Conservation (phyloP, 2,329 filamentous ascomycete species). For the Xylaria sp. region DNA sequence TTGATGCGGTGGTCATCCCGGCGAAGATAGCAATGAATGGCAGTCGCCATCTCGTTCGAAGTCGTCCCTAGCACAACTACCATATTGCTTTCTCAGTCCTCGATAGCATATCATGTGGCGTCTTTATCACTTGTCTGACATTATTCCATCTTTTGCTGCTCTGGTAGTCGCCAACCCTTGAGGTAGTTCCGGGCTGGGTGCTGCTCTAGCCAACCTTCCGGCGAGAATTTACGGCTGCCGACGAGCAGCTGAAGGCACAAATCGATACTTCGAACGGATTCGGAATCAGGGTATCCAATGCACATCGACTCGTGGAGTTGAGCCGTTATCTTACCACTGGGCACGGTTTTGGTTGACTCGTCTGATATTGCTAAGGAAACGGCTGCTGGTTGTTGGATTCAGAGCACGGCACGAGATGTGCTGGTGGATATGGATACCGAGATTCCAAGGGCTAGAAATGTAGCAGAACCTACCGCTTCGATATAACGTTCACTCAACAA, state of each 20-base stretch:
- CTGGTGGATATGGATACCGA: neutral
- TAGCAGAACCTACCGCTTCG: neutral
- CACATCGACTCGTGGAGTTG: neutral
- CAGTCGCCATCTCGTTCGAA: neutral
- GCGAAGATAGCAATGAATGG: neutral
- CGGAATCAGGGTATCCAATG: neutral
- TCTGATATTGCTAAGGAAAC: neutral
- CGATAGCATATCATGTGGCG: neutral
- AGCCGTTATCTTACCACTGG: neutral
- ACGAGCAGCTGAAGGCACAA: neutral
- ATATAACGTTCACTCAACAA: neutral
- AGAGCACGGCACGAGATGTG: neutral
- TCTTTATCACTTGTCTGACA: neutral
- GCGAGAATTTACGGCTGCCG: neutral
- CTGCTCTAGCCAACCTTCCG: neutral
- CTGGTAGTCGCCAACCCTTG: neutral
- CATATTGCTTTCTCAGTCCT: neutral
- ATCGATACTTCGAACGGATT: neutral
- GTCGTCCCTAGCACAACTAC: neutral
- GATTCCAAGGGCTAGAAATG: slow-evolving; percentile 12
- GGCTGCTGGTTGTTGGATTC: neutral
- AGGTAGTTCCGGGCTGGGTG: neutral
- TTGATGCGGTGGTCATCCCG: neutral
- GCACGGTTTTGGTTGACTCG: neutral
- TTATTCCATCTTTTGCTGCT: neutral